These are phyloP conservation scores for Grigorovia yakushimaensis DNA, from an alignment of 805 yeast species.

Conservation along the genomic window DNA sequence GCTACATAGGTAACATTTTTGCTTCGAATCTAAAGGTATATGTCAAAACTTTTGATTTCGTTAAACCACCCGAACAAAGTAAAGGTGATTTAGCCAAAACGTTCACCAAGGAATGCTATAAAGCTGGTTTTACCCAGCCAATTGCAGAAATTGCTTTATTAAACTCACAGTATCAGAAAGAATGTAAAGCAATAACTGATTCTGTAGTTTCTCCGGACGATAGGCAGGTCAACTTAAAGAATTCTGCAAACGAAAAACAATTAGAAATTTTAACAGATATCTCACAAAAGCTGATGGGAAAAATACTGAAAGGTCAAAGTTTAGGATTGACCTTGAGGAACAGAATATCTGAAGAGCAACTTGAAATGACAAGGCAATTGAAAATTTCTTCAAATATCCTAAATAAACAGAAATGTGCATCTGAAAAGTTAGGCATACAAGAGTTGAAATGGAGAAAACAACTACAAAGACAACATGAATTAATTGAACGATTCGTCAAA, in stretches of 20 bases:
- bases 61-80: no score
- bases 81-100: background rate
- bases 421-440: conserved; percentile 10
- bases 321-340: conserved; percentile 30
- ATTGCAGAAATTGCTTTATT: conserved; percentile 14
- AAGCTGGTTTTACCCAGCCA: conserved; percentile 14
- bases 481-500: conserved; percentile 25
- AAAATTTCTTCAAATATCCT: conserved; percentile 17
- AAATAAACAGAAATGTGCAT: conserved; percentile 9
- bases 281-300: conserved; percentile 15
- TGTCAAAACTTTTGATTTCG: background rate
- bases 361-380: conserved; percentile 36
- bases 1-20: conserved; percentile 4
- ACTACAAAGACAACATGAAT: conserved; percentile 26
- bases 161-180: conserved; percentile 10
- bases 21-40: background rate
- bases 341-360: conserved; percentile 32
- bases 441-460: conserved; percentile 11
- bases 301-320: conserved; percentile 19
- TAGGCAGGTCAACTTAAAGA: conserved; percentile 16
- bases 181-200: conserved; percentile 10
- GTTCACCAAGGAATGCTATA: background rate
- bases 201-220: conserved; percentile 14
- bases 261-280: conserved; percentile 16
- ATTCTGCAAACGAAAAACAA: conserved; percentile 21